Evolutionary conservation across 805 yeast species (phyloP).

Genomic region (Lipomyces mesembrius): DNA sequence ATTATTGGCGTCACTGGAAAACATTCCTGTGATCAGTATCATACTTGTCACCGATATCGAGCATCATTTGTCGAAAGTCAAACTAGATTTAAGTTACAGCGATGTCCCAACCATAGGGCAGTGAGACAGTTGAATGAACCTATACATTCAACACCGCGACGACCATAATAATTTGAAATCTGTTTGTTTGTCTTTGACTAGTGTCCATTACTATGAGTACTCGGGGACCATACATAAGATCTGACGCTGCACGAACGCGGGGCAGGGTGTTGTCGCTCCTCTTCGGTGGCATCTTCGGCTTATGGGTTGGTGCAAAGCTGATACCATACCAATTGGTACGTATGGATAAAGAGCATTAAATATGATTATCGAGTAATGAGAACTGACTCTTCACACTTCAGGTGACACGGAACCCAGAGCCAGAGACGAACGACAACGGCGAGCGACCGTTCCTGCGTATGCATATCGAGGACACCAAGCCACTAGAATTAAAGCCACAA

Average conservation of each 20-base stretch:
- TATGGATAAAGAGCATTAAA: not conserved
- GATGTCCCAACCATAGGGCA: too few species aligned
- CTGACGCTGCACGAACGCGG: conserved; percentile 9
- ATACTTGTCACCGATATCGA: too few species aligned
- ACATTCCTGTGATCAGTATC: too few species aligned
- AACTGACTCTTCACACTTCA: not conserved
- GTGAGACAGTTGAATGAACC: too few species aligned
- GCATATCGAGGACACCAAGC: conserved; percentile 5
- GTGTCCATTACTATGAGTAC: not conserved
- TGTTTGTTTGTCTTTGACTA: not conserved
- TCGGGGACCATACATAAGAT: conserved; percentile 10
- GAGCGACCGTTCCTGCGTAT: conserved; percentile 8
- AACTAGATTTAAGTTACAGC: too few species aligned
- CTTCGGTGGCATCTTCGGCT: conserved; percentile 11
- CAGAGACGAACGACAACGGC: conserved; percentile 2
- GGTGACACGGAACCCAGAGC: conserved; percentile 6
- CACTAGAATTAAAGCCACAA: conserved; percentile 14
- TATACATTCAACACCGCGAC: not conserved
- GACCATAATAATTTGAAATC: not conserved
- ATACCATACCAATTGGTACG: conserved; percentile 12
- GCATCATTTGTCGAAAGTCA: too few species aligned
- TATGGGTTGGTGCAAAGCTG: conserved; percentile 10
- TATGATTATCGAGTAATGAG: not conserved
- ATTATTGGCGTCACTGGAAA: too few species aligned
- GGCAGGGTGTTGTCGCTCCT: conserved; percentile 14